Evolutionary conservation across 164 flowering plant species (phyloP).

Genomic region (Chloranthus sessilifolius): DNA sequence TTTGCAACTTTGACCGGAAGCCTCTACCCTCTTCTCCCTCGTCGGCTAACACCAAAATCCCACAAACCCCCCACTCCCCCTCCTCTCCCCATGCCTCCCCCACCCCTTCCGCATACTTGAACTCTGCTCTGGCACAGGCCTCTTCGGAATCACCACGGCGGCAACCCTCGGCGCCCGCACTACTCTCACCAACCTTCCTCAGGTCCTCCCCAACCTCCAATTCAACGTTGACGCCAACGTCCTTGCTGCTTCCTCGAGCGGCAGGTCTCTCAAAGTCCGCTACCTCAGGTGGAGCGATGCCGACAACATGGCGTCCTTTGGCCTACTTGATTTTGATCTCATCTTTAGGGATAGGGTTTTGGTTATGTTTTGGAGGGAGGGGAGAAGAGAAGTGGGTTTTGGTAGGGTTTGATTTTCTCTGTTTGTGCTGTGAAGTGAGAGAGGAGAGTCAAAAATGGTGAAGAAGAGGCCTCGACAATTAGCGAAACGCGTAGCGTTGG

Average conservation of each 20-base stretch:
- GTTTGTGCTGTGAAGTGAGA: no score
- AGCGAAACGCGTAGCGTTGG: no score
- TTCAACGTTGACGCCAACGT: conserved; percentile 59
- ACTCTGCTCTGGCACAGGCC: conserved; percentile 93
- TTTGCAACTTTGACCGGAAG: conserved; percentile 97
- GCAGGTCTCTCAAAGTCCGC: conserved; percentile 46
- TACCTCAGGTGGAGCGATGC: conserved; percentile 71
- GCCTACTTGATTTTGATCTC: conserved; percentile 38
- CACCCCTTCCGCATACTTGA: conserved; percentile 67
- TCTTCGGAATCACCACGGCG: conserved; percentile 85
- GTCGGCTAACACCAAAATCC: conserved; percentile 36
- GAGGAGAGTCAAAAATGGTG: no score
- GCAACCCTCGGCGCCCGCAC: conserved; percentile 53
- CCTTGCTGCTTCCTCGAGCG: conserved; percentile 15
- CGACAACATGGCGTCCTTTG: conserved; percentile 41
- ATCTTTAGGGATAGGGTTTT: no score
- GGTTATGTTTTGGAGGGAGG: no score
- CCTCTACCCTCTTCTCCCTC: conserved; percentile 65
- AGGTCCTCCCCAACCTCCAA: conserved; percentile 61
- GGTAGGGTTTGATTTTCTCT: no score
- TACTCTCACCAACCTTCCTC: conserved; percentile 81
- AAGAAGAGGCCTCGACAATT: no score
- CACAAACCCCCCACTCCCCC: conserved; percentile 25
- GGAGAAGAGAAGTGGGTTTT: no score
- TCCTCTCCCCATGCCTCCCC: conserved; percentile 13